Conservation (phyloP, 805 yeast species). For the Candida golubevii region DNA sequence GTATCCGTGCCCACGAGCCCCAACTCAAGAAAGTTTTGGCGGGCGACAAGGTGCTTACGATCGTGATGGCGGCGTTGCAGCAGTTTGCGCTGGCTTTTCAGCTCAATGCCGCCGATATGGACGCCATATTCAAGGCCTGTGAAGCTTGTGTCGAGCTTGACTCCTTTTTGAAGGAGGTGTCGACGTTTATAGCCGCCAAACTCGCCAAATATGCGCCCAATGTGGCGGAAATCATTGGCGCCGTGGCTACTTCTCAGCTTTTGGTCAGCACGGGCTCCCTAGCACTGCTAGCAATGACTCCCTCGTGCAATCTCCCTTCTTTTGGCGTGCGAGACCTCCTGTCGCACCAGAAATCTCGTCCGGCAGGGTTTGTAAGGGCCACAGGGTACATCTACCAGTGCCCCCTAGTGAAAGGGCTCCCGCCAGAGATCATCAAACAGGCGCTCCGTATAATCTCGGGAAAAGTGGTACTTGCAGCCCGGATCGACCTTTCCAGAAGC, state of each 20-base stretch:
- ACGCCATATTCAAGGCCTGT: constrained; percentile 42
- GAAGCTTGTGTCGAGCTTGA: constrained; percentile 44
- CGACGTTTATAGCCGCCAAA: constrained; percentile 52
- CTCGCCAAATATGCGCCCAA: constrained; percentile 74
- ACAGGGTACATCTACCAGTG: constrained; percentile 66
- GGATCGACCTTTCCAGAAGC: constrained; percentile 60
- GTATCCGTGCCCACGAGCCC: constrained; percentile 27
- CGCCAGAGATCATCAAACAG: constrained; percentile 56
- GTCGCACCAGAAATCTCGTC: constrained; percentile 20
- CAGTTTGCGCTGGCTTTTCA: constrained; percentile 22
- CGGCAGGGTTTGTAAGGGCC: constrained; percentile 47
- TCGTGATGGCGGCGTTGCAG: constrained; percentile 67
- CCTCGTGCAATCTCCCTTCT: constrained; percentile 81
- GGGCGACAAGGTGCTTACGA: constrained; percentile 64
- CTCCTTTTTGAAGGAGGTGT: constrained; percentile 39
- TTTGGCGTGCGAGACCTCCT: constrained; percentile 53
- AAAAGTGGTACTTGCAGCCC: constrained; percentile 74
- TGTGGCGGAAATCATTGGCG: constrained; percentile 64
- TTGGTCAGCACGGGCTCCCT: constrained; percentile 69
- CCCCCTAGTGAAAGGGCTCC: constrained; percentile 54
- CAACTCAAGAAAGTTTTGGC: constrained; percentile 43
- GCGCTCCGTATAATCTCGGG: constrained; percentile 78
- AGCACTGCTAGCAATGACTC: constrained; percentile 57
- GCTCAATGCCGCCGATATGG: constrained; percentile 28
- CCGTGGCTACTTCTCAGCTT: constrained; percentile 68